phyloP scores from a whole-genome alignment of 139 green algal genomes.

The Coelastrella sp. region DNA sequence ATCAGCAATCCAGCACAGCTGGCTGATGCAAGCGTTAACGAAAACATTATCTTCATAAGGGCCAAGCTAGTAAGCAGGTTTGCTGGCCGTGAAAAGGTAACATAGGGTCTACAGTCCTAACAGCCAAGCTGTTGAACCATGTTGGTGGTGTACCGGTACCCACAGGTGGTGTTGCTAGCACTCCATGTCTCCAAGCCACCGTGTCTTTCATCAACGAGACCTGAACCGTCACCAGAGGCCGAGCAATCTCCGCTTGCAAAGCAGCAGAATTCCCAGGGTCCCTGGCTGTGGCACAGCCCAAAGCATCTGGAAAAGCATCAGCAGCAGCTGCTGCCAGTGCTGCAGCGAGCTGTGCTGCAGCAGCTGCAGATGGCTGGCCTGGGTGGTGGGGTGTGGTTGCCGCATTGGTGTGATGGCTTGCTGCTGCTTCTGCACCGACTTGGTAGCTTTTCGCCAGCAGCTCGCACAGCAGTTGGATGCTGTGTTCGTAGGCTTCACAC shows the following conservation, averaged over 20 bases:
- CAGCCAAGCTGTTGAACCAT: neutral
- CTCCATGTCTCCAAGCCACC: slow-evolving; percentile 38
- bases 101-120: no score
- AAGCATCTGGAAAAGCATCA: neutral
- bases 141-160: neutral
- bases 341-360: neutral
- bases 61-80: no score
- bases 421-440: neutral
- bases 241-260: slow-evolving; percentile 20
- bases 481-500: neutral
- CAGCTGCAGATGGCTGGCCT: neutral
- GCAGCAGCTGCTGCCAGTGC: neutral
- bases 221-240: slow-evolving; percentile 43
- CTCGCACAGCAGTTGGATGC: neutral
- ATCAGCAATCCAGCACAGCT: no score
- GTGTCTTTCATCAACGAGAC: slow-evolving; percentile 43
- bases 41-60: no score
- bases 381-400: neutral
- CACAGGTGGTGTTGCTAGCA: slow-evolving; percentile 54
- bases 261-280: neutral
- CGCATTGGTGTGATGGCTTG: neutral
- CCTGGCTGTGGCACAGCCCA: neutral
- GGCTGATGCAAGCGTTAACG: no score
- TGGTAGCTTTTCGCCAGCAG: neutral
- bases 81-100: no score